Evolutionary conservation across 2,329 filamentous ascomycete species (phyloP).

Genomic region (Diaporthe amygdali): DNA sequence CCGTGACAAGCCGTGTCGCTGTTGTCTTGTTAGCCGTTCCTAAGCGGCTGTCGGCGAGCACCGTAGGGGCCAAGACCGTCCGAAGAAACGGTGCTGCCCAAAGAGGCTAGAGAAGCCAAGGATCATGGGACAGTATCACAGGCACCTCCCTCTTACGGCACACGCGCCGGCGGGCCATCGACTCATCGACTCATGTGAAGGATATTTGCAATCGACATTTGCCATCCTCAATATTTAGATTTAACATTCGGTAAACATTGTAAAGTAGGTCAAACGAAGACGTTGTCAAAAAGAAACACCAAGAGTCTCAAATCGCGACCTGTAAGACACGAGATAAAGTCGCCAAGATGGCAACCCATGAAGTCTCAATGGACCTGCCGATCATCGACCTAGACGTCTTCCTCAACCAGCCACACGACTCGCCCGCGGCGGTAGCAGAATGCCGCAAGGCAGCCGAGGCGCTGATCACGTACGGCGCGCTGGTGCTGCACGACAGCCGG

Average conservation of each 20-base stretch:
- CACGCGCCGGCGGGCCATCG: background rate
- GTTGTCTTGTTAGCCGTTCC: background rate
- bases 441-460: constrained; percentile 59
- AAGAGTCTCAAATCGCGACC: background rate
- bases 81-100: background rate
- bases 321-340: background rate
- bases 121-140: constrained; percentile 20
- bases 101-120: constrained; percentile 10
- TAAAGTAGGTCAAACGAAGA: no score
- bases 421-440: constrained; percentile 52
- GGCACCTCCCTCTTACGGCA: constrained; percentile 12
- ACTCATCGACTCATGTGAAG: constrained; percentile 1
- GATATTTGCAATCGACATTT: background rate
- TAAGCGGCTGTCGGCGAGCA: constrained; percentile 3
- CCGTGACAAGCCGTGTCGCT: rapidly evolving
- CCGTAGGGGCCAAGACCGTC: constrained; percentile 12
- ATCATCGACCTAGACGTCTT: constrained; percentile 65
- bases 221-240: background rate
- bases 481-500: constrained; percentile 65
- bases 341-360: constrained; percentile 32
- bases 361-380: constrained; percentile 59
- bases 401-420: constrained; percentile 48
- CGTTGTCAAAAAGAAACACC: background rate
- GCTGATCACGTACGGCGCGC: constrained; percentile 64
- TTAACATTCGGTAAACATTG: background rate